These are phyloP conservation scores for Poa annua DNA, from an alignment of 176 grass and related monocot species.

Conservation along the genomic window DNA sequence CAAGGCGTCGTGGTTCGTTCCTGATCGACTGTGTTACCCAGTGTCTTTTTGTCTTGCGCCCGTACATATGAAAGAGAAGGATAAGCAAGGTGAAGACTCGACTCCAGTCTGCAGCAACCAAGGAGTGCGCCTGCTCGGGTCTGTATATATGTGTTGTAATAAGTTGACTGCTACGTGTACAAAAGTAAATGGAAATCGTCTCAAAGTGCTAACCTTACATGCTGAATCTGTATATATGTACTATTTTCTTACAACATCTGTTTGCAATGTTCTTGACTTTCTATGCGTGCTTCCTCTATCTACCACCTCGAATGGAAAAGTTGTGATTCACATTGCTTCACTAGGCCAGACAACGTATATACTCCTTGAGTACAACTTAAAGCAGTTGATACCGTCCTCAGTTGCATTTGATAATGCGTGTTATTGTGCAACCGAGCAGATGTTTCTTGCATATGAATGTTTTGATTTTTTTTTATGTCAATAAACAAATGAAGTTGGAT, in stretches of 20 bases:
- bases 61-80: constrained; percentile 49
- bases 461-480: too few species aligned
- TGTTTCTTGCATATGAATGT: too few species aligned
- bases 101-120: constrained; percentile 50
- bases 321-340: not conserved
- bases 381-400: too few species aligned
- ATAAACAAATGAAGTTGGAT: too few species aligned
- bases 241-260: not conserved
- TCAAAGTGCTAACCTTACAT: constrained; percentile 27
- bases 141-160: constrained; percentile 67
- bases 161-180: constrained; percentile 53
- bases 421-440: too few species aligned
- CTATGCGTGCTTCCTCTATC: not conserved
- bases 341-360: too few species aligned
- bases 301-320: too few species aligned
- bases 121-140: constrained; percentile 54
- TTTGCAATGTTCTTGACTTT: not conserved
- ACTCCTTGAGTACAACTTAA: too few species aligned
- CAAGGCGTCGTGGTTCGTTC: constrained; percentile 70
- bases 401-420: too few species aligned
- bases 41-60: constrained; percentile 38
- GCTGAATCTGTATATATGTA: constrained; percentile 23
- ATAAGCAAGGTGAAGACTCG: constrained; percentile 37
- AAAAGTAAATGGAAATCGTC: constrained; percentile 40
- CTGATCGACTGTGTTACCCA: constrained; percentile 31